Conservation (phyloP, 2,329 filamentous ascomycete genomes). For the Phialophora chinensis region DNA sequence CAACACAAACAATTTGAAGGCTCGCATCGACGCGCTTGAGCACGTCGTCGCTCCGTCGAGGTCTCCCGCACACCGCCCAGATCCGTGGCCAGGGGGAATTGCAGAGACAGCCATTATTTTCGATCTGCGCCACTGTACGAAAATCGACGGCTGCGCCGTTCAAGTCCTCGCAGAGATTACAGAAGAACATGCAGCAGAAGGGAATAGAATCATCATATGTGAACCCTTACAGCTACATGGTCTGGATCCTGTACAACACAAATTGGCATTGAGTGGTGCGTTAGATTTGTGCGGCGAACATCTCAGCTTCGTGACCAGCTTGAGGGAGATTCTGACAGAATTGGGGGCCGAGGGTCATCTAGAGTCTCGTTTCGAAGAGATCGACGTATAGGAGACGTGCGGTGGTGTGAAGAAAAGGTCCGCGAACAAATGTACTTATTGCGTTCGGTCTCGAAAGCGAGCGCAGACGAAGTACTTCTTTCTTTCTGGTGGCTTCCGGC, state of each 20-base stretch:
- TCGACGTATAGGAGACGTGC: not conserved
- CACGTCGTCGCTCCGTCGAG: not conserved
- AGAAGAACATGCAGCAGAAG: not conserved
- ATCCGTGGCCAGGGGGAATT: not conserved
- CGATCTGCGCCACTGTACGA: slow-evolving; percentile 16
- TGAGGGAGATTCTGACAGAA: not conserved
- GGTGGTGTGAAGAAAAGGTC: not conserved
- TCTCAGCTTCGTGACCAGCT: slow-evolving; percentile 9
- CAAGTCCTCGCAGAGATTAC: slow-evolving; percentile 16
- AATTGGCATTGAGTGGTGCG: not conserved
- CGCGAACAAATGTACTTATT: no score
- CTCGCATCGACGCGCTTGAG: slow-evolving; percentile 6
- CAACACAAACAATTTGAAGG: slow-evolving; percentile 5
- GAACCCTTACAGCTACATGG: slow-evolving; percentile 4
- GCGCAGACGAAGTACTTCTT: no score
- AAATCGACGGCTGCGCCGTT: slow-evolving; percentile 15
- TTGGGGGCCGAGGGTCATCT: not conserved
- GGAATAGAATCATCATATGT: slow-evolving; percentile 11
- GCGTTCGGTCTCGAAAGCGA: no score
- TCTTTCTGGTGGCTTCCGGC: no score
- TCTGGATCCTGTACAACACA: not conserved
- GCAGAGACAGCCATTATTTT: slow-evolving; percentile 5
- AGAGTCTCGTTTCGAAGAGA: not conserved
- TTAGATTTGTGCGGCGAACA: not conserved
- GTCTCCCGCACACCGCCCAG: no score